A percentile compares a stretch with the other conserved stretches of the same genome.
phyloP scores from a whole-genome alignment of 2,329 filamentous ascomycete species.

The Paraphaeosphaeria sporulosa region DNA sequence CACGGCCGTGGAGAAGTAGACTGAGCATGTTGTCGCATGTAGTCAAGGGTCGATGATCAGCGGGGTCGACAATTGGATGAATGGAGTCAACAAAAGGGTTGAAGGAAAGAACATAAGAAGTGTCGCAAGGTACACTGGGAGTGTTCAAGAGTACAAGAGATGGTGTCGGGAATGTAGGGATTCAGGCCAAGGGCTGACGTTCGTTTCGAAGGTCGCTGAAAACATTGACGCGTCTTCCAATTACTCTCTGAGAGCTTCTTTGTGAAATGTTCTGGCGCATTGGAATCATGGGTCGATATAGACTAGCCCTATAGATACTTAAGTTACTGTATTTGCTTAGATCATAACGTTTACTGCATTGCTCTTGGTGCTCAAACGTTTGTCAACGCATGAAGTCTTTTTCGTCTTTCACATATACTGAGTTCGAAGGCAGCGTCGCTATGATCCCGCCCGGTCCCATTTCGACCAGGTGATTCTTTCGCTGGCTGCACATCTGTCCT shows the following conservation, averaged over 20 bases:
- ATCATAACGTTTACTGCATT: too few relatives aligned
- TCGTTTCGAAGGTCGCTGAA: not conserved
- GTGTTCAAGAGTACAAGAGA: conserved; percentile 54
- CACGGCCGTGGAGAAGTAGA: conserved; percentile 56
- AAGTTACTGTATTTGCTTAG: too few relatives aligned
- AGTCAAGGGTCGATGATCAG: conserved; percentile 55
- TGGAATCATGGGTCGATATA: not conserved
- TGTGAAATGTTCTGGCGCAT: not conserved
- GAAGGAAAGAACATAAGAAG: conserved; percentile 54
- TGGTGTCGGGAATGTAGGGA: conserved; percentile 34
- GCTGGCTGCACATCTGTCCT: not conserved
- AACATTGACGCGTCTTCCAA: not conserved
- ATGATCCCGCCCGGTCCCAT: too few relatives aligned
- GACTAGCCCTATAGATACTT: not conserved
- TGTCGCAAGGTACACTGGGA: conserved; percentile 58
- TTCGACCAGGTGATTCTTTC: not conserved
- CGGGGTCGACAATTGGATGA: conserved; percentile 64
- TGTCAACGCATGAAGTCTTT: too few relatives aligned
- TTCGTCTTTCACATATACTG: too few relatives aligned
- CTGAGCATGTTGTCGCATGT: conserved; percentile 58
- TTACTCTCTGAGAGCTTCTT: not conserved
- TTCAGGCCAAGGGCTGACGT: conserved; percentile 27
- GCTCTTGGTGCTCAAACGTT: too few relatives aligned
- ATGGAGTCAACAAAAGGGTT: conserved; percentile 62
- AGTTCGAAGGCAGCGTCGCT: too few relatives aligned